phyloP scores from a whole-genome alignment of 2,329 filamentous ascomycete species.

The Whalleya microplaca region DNA sequence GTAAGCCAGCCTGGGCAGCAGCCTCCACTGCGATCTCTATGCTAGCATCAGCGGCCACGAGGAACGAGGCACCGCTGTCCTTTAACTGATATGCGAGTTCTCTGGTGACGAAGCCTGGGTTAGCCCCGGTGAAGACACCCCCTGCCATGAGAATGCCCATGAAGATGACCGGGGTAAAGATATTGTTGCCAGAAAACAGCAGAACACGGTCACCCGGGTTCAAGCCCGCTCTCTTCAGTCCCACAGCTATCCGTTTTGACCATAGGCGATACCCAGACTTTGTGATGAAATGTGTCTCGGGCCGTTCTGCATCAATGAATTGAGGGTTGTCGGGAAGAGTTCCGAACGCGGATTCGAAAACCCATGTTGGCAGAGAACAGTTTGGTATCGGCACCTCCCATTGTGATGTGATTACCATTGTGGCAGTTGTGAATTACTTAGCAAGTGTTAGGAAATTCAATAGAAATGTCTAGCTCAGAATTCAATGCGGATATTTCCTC shows the following conservation, averaged over 20 bases:
- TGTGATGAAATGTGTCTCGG: conserved; percentile 70
- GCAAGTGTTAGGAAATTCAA: not conserved
- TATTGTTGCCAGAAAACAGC: conserved; percentile 72
- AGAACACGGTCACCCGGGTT: conserved; percentile 71
- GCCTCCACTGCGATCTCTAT: conserved; percentile 69
- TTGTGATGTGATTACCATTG: conserved; percentile 54
- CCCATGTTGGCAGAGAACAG: conserved; percentile 58
- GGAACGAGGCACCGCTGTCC: conserved; percentile 69
- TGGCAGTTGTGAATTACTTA: not conserved
- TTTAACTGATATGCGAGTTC: conserved; percentile 77
- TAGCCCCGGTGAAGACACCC: conserved; percentile 77
- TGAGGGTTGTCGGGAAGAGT: conserved; percentile 48
- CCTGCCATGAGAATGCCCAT: conserved; percentile 78
- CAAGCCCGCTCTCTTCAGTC: conserved; percentile 66
- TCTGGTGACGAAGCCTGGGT: conserved; percentile 68
- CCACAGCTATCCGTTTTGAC: conserved; percentile 72
- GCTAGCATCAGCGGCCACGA: conserved; percentile 65
- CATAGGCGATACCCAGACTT: conserved; percentile 67
- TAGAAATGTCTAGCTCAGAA: conserved; percentile 1
- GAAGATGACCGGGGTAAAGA: conserved; percentile 73
- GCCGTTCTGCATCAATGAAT: conserved; percentile 68
- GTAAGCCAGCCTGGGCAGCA: conserved; percentile 60
- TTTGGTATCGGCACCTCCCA: conserved; percentile 49
- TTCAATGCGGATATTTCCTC: not conserved
- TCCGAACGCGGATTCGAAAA: conserved; percentile 53